Evolutionary conservation across 2,329 filamentous ascomycete species (phyloP).

Genomic region (Aspergillus fructus): DNA sequence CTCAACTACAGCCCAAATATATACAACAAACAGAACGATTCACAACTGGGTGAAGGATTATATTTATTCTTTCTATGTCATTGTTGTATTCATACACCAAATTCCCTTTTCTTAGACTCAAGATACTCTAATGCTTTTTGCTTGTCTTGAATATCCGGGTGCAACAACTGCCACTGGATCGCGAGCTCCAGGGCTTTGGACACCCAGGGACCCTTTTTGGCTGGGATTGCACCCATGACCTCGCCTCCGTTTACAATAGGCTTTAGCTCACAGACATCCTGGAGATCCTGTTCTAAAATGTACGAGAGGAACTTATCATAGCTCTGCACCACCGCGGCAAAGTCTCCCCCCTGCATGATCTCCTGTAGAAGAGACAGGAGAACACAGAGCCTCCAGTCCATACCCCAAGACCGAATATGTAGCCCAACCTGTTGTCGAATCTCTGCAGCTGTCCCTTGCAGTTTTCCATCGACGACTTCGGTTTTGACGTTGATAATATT

Average conservation of each 20-base stretch:
- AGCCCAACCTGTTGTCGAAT: conserved; percentile 38
- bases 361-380: conserved; percentile 43
- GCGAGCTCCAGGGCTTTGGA: conserved; percentile 73
- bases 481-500: conserved; percentile 64
- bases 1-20: not conserved
- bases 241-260: conserved; percentile 72
- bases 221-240: conserved; percentile 65
- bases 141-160: conserved; percentile 66
- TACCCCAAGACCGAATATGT: conserved; percentile 35
- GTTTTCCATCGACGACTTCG: conserved; percentile 25
- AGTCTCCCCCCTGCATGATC: conserved; percentile 32
- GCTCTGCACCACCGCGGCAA: conserved; percentile 44
- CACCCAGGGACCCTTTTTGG: conserved; percentile 78
- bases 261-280: conserved; percentile 56
- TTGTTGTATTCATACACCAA: conserved; percentile 35
- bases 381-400: conserved; percentile 42
- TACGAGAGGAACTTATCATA: conserved; percentile 57
- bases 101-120: conserved; percentile 49
- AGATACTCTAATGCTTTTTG: conserved; percentile 62
- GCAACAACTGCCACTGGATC: conserved; percentile 83
- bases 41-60: not conserved
- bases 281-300: conserved; percentile 50
- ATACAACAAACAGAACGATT: not conserved
- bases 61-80: not conserved
- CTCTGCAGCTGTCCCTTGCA: conserved; percentile 32